Evolutionary conservation across 2,329 filamentous ascomycete species (phyloP).

Genomic region (Aspergillus piperis): DNA sequence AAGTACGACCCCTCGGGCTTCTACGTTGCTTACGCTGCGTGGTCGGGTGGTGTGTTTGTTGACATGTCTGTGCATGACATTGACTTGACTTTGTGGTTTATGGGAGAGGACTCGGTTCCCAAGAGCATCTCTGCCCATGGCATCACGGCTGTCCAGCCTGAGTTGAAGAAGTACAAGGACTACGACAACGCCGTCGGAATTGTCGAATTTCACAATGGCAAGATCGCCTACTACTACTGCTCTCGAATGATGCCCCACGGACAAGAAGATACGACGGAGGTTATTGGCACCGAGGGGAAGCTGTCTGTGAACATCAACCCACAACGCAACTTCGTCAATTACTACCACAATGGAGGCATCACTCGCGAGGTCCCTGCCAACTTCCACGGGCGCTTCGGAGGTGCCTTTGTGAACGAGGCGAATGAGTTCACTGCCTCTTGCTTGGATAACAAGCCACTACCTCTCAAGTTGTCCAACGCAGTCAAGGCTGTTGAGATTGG

Average conservation of each 20-base stretch:
- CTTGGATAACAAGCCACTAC: constrained; percentile 57
- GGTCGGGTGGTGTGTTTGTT: constrained; percentile 67
- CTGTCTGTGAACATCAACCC: constrained; percentile 63
- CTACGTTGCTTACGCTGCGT: constrained; percentile 66
- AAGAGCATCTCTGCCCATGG: constrained; percentile 59
- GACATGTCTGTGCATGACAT: constrained; percentile 71
- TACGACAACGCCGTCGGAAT: constrained; percentile 64
- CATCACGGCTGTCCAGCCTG: constrained; percentile 60
- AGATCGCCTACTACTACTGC: constrained; percentile 65
- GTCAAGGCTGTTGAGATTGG: constrained; percentile 62
- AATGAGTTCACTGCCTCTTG: constrained; percentile 64
- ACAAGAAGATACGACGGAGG: constrained; percentile 66
- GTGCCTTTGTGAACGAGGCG: constrained; percentile 65
- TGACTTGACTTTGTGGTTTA: constrained; percentile 64
- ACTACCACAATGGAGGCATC: constrained; percentile 57
- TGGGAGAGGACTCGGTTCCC: constrained; percentile 55
- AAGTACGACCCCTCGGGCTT: constrained; percentile 65
- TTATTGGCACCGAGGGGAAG: constrained; percentile 67
- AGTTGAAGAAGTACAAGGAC: constrained; percentile 57
- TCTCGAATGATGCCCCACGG: constrained; percentile 67
- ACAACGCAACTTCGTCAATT: constrained; percentile 55
- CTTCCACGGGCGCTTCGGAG: constrained; percentile 64
- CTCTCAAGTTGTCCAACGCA: constrained; percentile 59
- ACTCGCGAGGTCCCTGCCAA: constrained; percentile 61
- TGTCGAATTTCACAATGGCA: constrained; percentile 64